A percentile compares a stretch with the other conserved stretches of the same genome.
These are phyloP conservation scores for Backusella australiensis DNA, from an alignment of 192 early-diverging fungal genomes.

Conservation along the genomic window DNA sequence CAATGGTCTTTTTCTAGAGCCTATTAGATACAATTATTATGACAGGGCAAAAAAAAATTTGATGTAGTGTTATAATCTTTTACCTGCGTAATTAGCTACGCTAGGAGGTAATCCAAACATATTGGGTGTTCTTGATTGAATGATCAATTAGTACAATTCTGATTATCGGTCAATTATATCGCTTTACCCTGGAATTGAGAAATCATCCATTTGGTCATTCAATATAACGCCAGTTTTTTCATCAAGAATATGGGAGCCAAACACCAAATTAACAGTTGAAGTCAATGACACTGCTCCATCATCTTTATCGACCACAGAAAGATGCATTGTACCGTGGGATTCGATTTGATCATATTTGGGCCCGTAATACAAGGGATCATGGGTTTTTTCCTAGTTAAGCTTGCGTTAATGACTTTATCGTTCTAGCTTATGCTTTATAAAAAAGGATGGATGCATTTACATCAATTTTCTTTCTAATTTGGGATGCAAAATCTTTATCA, in stretches of 20 bases:
- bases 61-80: background rate
- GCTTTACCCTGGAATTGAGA: conserved; percentile 62
- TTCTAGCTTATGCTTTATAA: background rate
- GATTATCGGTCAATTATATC: background rate
- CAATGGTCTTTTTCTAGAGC: conserved; percentile 82
- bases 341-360: conserved; percentile 74
- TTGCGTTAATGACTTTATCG: background rate
- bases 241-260: conserved; percentile 89
- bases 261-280: conserved; percentile 86
- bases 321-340: conserved; percentile 89
- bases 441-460: conserved; percentile 38
- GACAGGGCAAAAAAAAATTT: background rate
- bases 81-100: conserved; percentile 74
- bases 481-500: conserved; percentile 65
- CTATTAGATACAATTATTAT: conserved; percentile 29
- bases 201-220: conserved; percentile 97
- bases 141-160: background rate
- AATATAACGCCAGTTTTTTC: conserved; percentile 83
- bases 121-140: conserved; percentile 47
- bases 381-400: conserved; percentile 44
- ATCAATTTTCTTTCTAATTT: conserved; percentile 68
- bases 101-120: conserved; percentile 80
- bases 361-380: conserved; percentile 71
- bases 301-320: conserved; percentile 75
- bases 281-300: conserved; percentile 84